A percentile compares a stretch with the other conserved stretches of the same genome.
phyloP scores from a whole-genome alignment of 495 filamentous ascomycete species.

The Penicillium longicatenatum region DNA sequence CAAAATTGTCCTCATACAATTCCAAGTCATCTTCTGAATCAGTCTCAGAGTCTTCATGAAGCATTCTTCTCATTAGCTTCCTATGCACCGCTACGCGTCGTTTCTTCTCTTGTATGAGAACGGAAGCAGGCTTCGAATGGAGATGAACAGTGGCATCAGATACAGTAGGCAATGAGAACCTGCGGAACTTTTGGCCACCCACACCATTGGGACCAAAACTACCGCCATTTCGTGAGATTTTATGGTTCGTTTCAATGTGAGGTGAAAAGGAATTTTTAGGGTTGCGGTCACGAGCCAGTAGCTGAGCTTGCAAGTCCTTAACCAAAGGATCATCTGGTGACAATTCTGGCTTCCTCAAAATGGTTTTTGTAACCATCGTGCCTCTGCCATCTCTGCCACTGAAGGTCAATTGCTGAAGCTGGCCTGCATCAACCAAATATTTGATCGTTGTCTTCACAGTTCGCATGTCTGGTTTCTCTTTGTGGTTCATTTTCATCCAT shows the following conservation, averaged over 20 bases:
- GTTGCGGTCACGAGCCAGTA: slow-evolving; percentile 39
- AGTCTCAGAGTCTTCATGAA: slow-evolving; percentile 1
- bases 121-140: slow-evolving; percentile 38
- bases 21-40: slow-evolving; percentile 7
- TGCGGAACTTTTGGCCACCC: not conserved
- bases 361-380: slow-evolving; percentile 54
- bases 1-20: not conserved
- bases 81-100: slow-evolving; percentile 30
- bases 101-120: slow-evolving; percentile 34
- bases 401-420: slow-evolving; percentile 63
- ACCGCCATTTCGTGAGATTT: slow-evolving; percentile 26
- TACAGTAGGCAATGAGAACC: slow-evolving; percentile 33
- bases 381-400: slow-evolving; percentile 58
- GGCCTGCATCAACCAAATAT: slow-evolving; percentile 58
- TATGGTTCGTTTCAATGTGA: slow-evolving; percentile 34
- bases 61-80: slow-evolving; percentile 27
- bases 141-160: slow-evolving; percentile 38
- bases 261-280: slow-evolving; percentile 35
- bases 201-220: not conserved
- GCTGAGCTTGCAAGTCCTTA: slow-evolving; percentile 52
- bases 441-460: slow-evolving; percentile 61
- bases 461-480: slow-evolving; percentile 50
- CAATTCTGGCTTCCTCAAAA: slow-evolving; percentile 53
- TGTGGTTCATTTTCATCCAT: slow-evolving; percentile 56
- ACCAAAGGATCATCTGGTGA: slow-evolving; percentile 51